phyloP scores from a whole-genome alignment of 2,329 filamentous ascomycete species.

The Aspergillus sp. region DNA sequence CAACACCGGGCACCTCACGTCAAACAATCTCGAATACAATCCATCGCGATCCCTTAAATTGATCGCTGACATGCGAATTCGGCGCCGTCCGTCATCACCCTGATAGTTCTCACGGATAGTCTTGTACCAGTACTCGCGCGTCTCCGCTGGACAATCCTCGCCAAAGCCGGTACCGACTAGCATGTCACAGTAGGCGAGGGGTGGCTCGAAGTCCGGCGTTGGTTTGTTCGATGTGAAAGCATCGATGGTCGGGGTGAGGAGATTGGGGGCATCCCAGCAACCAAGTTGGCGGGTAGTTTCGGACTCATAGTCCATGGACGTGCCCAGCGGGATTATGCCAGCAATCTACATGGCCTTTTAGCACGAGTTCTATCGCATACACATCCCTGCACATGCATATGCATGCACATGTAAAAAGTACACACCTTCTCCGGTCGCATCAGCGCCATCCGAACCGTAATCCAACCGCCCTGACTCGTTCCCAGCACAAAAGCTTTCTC shows the following conservation, averaged over 20 bases:
- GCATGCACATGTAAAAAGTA: slow-evolving; percentile 10
- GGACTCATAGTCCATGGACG: slow-evolving; percentile 47
- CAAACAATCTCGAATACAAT: slow-evolving; percentile 38
- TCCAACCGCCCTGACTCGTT: slow-evolving; percentile 50
- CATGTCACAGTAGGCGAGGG: slow-evolving; percentile 39
- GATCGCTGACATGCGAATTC: slow-evolving; percentile 45
- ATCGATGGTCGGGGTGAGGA: slow-evolving; percentile 30
- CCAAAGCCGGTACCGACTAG: slow-evolving; percentile 45
- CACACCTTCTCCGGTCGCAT: slow-evolving; percentile 42
- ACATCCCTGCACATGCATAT: neutral
- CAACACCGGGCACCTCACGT: slow-evolving; percentile 46
- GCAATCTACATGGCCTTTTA: slow-evolving; percentile 32
- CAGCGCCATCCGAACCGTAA: slow-evolving; percentile 48
- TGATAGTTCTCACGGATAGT: slow-evolving; percentile 41
- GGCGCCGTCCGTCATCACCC: slow-evolving; percentile 44
- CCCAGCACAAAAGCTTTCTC: slow-evolving; percentile 43
- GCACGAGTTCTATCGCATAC: neutral
- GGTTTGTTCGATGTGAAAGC: slow-evolving; percentile 33
- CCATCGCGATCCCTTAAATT: slow-evolving; percentile 45
- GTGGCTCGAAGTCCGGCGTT: slow-evolving; percentile 39
- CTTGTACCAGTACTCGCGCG: slow-evolving; percentile 39
- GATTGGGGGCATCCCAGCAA: slow-evolving; percentile 43
- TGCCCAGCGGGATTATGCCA: slow-evolving; percentile 48
- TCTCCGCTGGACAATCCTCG: slow-evolving; percentile 29
- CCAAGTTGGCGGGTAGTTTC: slow-evolving; percentile 36